Base-by-base conservation (phyloP, 352 stramenopile genomes). In the Phytophthora fragariae region DNA sequence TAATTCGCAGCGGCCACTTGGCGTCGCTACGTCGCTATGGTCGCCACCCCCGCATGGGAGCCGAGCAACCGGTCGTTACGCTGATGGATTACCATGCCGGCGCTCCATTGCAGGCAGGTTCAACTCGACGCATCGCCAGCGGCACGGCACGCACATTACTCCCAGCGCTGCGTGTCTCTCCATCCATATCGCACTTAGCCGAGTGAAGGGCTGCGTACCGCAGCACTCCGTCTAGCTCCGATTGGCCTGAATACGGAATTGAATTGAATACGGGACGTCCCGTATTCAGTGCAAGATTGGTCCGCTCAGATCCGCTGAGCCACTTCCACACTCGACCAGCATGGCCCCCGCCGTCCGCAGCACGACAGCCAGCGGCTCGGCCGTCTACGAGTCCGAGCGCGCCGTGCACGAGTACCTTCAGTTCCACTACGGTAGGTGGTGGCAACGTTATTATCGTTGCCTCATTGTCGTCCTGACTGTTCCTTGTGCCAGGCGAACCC, bases 341-440 rank as follows among this genome's bases (percentile, higher is more conserved):
- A 76, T 76, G 70, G n/a, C 57, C 11, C 41, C 31, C 49, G 44
- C 21, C 24, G 84, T 91, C 49, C 89, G 91, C 58, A 96, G 89
- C 80, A 98, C 92, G 9, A 95, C 91, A 2, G 91, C 92, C 17
- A 97, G 90, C 73, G 91, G 91, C 31, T 95, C 90, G 17, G 78
- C 86, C 35, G 85, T 97, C 29, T 97, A 97, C 78, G 92, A 97
- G 73, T 95, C 89, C 15, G 84, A 92, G 50, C 81, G 92, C 37
- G 92, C 92, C 4, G 90, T 96, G 54, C 82, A 96, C 65, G 92
- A 98, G 75, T 98, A 98, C 60, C 72, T 98, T 6, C 92, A 97
- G 76, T 97, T 98, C 68, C 92, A 98, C 73, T 98, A 94, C 74
- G 92, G 91, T 94, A 55, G 19, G 19, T 9, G 21, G 19, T n/a